A percentile compares a stretch with the other conserved stretches of the same genome.
Conservation (phyloP, 192 early-diverging fungal genomes). For the Thamnidium elegans region DNA sequence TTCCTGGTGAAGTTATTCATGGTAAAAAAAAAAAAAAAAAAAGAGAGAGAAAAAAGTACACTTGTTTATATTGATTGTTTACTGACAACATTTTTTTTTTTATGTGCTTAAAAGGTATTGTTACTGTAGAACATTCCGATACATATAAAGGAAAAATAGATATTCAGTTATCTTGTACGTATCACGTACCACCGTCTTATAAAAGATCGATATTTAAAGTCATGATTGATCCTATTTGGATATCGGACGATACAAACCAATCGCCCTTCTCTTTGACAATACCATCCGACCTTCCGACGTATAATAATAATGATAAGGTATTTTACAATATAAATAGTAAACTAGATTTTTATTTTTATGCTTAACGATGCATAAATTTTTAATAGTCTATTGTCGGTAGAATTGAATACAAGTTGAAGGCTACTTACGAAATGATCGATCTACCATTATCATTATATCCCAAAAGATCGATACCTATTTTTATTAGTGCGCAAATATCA, state of each 20-base stretch:
- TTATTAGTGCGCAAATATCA: neutral
- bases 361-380: neutral
- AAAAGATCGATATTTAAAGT: too few species aligned
- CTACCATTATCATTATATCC: constrained; percentile 12
- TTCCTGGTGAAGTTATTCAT: constrained; percentile 8
- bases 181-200: too few species aligned
- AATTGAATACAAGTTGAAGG: constrained; percentile 16
- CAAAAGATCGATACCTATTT: constrained; percentile 2
- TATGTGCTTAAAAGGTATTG: too few species aligned
- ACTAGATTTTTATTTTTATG: neutral
- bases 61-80: too few species aligned
- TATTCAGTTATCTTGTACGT: too few species aligned
- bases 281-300: neutral
- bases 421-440: constrained; percentile 3
- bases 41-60: too few species aligned
- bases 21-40: neutral
- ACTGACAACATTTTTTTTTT: too few species aligned
- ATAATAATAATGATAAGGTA: constrained; percentile 3
- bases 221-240: too few species aligned
- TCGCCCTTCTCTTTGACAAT: constrained; percentile 6
- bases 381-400: constrained; percentile 5
- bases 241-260: neutral
- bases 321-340: neutral
- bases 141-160: too few species aligned
- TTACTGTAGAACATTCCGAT: too few species aligned